Conservation (phyloP, 805 yeast genomes). For the Ogataea trehalophila region DNA sequence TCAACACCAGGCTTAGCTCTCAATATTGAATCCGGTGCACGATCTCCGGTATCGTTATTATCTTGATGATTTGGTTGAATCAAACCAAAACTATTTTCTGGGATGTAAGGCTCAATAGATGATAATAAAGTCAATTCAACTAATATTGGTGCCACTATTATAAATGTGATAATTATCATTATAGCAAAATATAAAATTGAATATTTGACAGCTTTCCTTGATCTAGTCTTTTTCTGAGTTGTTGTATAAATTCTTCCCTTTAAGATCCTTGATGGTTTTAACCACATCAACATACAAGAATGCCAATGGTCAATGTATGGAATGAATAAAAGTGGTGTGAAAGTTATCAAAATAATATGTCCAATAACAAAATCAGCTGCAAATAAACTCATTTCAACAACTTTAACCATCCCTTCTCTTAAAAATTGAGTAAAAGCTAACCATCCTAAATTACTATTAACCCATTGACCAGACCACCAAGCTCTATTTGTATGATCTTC, state of each 20-base stretch:
- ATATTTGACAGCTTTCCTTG: slow-evolving; percentile 40
- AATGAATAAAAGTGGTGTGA: slow-evolving; percentile 38
- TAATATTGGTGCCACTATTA: slow-evolving; percentile 47
- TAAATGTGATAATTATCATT: slow-evolving; percentile 33
- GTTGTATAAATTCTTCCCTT: slow-evolving; percentile 36
- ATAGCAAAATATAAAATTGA: slow-evolving; percentile 40
- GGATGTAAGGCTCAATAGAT: slow-evolving; percentile 10
- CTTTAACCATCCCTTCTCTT: slow-evolving; percentile 42
- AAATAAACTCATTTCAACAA: slow-evolving; percentile 40
- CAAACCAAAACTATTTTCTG: slow-evolving; percentile 31
- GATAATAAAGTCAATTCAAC: slow-evolving; percentile 18
- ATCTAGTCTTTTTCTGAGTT: slow-evolving; percentile 36
- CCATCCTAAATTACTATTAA: slow-evolving; percentile 34
- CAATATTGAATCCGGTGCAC: slow-evolving; percentile 44
- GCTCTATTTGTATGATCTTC: slow-evolving; percentile 39
- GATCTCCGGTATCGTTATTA: slow-evolving; percentile 62
- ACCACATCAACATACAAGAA: slow-evolving; percentile 46
- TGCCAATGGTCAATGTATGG: slow-evolving; percentile 48
- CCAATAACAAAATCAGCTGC: slow-evolving; percentile 45
- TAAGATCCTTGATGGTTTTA: slow-evolving; percentile 34
- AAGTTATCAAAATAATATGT: slow-evolving; percentile 35
- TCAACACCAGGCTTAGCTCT: slow-evolving; percentile 24
- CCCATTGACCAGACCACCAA: slow-evolving; percentile 56
- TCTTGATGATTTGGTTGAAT: slow-evolving; percentile 58
- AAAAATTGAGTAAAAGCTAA: slow-evolving; percentile 37